Evolutionary conservation across 2,329 filamentous ascomycete species (phyloP).

Genomic region (Penicillium sp.): DNA sequence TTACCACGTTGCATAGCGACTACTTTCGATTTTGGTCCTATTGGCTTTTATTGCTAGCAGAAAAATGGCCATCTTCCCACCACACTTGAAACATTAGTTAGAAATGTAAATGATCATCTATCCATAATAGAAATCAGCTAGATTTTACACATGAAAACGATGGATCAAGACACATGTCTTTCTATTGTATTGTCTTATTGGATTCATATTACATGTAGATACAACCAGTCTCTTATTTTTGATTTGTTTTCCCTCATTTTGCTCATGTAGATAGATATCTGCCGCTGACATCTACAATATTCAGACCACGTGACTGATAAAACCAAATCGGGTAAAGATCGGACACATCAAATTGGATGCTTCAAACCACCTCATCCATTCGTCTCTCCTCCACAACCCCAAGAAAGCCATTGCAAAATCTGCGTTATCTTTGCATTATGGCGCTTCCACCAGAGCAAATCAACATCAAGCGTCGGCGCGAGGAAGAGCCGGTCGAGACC

Average conservation of each 20-base stretch:
- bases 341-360: slow-evolving; percentile 8
- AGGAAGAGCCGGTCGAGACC: slow-evolving; percentile 57
- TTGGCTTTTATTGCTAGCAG: slow-evolving; percentile 10
- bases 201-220: neutral
- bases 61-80: neutral
- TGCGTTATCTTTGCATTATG: slow-evolving; percentile 33
- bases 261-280: neutral
- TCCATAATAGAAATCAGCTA: neutral
- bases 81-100: neutral
- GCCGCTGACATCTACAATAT: neutral
- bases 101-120: slow-evolving; percentile 1
- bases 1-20: slow-evolving; percentile 1
- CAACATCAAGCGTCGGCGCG: slow-evolving; percentile 57
- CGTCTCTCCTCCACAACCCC: slow-evolving; percentile 6
- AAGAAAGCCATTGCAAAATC: neutral
- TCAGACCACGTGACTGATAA: neutral
- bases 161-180: neutral
- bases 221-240: neutral
- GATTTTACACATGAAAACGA: neutral
- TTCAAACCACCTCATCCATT: slow-evolving; percentile 7
- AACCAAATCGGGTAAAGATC: neutral
- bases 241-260: neutral
- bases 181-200: neutral
- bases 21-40: slow-evolving; percentile 10
- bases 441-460: slow-evolving; percentile 51